Conservation (phyloP, 1,139 yeast species). For the Yamadazyma taylorii region DNA sequence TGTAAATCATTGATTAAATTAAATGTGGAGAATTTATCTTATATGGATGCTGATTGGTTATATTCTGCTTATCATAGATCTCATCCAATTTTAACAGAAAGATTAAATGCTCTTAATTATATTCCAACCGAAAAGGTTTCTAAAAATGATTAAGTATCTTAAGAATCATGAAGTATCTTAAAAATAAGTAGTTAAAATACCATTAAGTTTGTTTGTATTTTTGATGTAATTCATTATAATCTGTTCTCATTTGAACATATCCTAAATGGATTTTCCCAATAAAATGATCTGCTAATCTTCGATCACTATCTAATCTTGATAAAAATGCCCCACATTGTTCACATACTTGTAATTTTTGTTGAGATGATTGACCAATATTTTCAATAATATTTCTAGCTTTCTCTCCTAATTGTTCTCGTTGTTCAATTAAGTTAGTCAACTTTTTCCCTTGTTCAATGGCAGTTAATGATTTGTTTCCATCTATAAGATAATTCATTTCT, state of each 20-base stretch:
- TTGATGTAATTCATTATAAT: slow-evolving; percentile 48
- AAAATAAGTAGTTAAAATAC: too few relatives aligned
- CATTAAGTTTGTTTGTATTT: slow-evolving; percentile 15
- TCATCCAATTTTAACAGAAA: slow-evolving; percentile 89
- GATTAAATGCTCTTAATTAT: slow-evolving; percentile 70
- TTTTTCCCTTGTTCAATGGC: slow-evolving; percentile 50
- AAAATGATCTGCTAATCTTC: slow-evolving; percentile 89
- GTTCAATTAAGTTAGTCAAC: slow-evolving; percentile 44
- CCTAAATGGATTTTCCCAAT: slow-evolving; percentile 86
- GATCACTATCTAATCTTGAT: slow-evolving; percentile 83
- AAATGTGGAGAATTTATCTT: slow-evolving; percentile 76
- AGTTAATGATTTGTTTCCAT: slow-evolving; percentile 50
- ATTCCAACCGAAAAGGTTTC: slow-evolving; percentile 47
- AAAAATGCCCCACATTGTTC: slow-evolving; percentile 89
- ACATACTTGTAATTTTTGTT: slow-evolving; percentile 89
- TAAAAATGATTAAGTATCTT: slow-evolving; percentile 17
- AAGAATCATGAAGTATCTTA: background rate
- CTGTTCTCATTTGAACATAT: slow-evolving; percentile 71
- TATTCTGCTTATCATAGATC: slow-evolving; percentile 87
- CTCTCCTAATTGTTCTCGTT: slow-evolving; percentile 51
- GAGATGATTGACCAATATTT: slow-evolving; percentile 81
- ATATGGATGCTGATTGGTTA: slow-evolving; percentile 85
- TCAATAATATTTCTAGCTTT: slow-evolving; percentile 64
- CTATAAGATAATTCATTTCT: slow-evolving; percentile 62
- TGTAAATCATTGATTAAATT: slow-evolving; percentile 72